These are phyloP conservation scores for Penicillium pulvis DNA, from an alignment of 495 filamentous ascomycete species.

Conservation along the genomic window DNA sequence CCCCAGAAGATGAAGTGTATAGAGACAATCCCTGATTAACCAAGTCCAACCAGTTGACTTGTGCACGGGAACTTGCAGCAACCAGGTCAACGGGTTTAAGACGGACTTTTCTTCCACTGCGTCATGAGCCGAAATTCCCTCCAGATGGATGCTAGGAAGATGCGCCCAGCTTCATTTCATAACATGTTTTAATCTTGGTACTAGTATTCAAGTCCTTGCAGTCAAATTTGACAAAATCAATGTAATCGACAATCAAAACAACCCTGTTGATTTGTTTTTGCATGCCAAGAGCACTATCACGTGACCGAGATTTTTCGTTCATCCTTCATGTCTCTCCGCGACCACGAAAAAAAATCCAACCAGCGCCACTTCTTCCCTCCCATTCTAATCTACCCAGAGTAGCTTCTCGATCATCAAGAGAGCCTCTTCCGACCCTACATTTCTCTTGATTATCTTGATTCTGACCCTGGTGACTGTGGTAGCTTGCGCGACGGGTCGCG, in stretches of 20 bases:
- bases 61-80: background rate
- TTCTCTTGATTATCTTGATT: background rate
- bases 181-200: background rate
- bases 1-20: too few species aligned
- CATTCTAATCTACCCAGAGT: constrained; percentile 1
- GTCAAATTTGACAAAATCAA: too few species aligned
- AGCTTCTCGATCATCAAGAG: constrained; percentile 2
- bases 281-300: background rate
- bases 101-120: constrained; percentile 15
- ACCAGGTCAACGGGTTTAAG: constrained; percentile 15
- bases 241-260: too few species aligned
- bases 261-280: too few species aligned
- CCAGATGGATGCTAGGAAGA: background rate
- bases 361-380: constrained; percentile 11
- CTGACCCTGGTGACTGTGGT: constrained; percentile 8
- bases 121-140: background rate
- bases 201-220: too few species aligned
- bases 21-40: too few species aligned
- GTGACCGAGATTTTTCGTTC: constrained; percentile 18
- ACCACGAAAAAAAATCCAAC: constrained; percentile 15
- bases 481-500: constrained; percentile 24
- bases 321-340: constrained; percentile 17
- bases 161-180: background rate
- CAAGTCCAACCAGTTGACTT: too few species aligned
- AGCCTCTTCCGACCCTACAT: background rate